Base-by-base conservation (phyloP, 2,329 filamentous ascomycete genomes). In the Pseudocercospora pini-densiflorae region DNA sequence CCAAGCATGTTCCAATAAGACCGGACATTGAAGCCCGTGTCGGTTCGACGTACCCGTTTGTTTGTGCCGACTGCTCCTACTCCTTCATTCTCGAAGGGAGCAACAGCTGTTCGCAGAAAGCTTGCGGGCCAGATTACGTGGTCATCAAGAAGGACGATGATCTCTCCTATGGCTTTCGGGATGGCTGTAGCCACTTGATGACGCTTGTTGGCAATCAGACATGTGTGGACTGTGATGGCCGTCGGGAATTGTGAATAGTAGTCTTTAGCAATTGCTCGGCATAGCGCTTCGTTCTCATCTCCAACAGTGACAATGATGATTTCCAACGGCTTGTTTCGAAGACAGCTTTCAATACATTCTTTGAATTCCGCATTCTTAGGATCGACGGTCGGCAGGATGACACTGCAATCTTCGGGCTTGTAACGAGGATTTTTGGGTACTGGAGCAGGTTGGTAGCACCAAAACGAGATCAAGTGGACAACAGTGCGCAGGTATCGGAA, bases 1-100 rank as follows among this genome's bases (percentile, higher is more conserved):
- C 74, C 73, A 10, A 71, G 53, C 61, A 74, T 70, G 24, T 75
- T 75, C 66, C 68, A 74, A 58, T 74, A 64, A 21, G 67, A 62
- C 2, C 55, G 27, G 1, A 47, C 21, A 14, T 59, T 58, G 61
- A 62, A 66, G 21, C 62, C 55, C 5, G 23, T 36, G 33, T 65
- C 49, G 1, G 57, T 29, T 23, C 68, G 45, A 24, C 51, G 45
- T 0, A 70, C 66, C 5, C 62, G 66, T 36, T 71, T 71, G n/a
- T 61, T 65, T 4, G 58, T 68, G n/a, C 70, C 68, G 1, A 70
- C 67, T 2, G 59, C 64, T 29, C 64, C 64, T 6, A 66, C 61
- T 19, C 19, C 33, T n/a, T 49, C 55, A 19, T 63, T 51, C 36
- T 63, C 64, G 36, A 67, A 63, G 2, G 64, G 61, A 3, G 64